Percentiles rank a stretch among this genome's conserved stretches.
Conservation (phyloP, 2,329 filamentous ascomycete species). For the Leptoxyphium fumago region DNA sequence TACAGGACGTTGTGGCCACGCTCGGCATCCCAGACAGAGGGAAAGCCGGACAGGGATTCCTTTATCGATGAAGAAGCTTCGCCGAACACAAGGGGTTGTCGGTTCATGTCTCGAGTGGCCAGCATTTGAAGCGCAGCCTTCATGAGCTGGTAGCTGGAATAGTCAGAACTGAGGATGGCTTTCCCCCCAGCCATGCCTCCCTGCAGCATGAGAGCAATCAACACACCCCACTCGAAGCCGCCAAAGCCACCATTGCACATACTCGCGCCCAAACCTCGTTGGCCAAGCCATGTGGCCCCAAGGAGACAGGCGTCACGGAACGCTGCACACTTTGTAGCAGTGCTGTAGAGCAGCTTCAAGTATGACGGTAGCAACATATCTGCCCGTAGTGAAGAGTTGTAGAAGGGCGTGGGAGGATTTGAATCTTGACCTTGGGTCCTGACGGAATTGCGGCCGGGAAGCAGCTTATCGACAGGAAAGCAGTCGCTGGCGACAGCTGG, state of each 20-base stretch:
- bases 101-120: slow-evolving; percentile 54
- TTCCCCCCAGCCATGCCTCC: slow-evolving; percentile 59
- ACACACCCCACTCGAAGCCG: slow-evolving; percentile 76
- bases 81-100: slow-evolving; percentile 39
- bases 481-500: slow-evolving; percentile 54
- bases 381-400: slow-evolving; percentile 72
- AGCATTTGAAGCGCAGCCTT: slow-evolving; percentile 87
- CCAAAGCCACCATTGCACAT: slow-evolving; percentile 75
- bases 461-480: slow-evolving; percentile 58
- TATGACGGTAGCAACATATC: slow-evolving; percentile 62
- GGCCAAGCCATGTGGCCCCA: slow-evolving; percentile 76
- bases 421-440: slow-evolving; percentile 36
- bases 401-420: slow-evolving; percentile 55
- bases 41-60: slow-evolving; percentile 33
- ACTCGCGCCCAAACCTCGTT: slow-evolving; percentile 62
- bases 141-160: slow-evolving; percentile 87
- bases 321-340: slow-evolving; percentile 51
- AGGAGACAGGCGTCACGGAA: slow-evolving; percentile 77
- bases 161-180: slow-evolving; percentile 58
- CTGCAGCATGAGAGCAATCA: slow-evolving; percentile 67
- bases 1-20: slow-evolving; percentile 69
- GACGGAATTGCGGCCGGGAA: slow-evolving; percentile 55
- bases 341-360: slow-evolving; percentile 58
- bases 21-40: slow-evolving; percentile 63
- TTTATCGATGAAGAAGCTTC: slow-evolving; percentile 13